Evolutionary conservation across 2,329 filamentous ascomycete genomes (phyloP), one percentile per base, ranked within the genome.

Genomic region (Trichoderma hamatum): DNA sequence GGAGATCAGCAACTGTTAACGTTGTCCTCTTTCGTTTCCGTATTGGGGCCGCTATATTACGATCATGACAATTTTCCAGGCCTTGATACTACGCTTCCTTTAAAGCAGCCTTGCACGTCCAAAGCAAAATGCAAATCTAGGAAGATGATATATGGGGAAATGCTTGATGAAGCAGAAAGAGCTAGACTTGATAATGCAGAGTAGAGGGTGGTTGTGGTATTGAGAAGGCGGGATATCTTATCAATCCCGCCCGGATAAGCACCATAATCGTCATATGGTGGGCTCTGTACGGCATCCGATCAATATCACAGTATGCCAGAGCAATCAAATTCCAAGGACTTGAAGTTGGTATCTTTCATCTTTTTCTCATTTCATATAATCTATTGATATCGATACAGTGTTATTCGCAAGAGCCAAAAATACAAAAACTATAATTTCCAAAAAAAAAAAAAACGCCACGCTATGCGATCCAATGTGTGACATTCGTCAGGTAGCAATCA

Each of bases 371-470:
- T 43, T n/a, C 7, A 43, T n/a, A 19, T 43, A n/a, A 19, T 67
- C 56, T 61, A 61, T 24, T 61, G 16, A 39, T 60, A 26, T 21
- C 30, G 32, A 59, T 34, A 51, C 14, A n/a, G 16, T 34, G 59
- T 13, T 51, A 36, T 28, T 46, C 43, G n/a, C 43, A 14, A 28
- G 11, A 39, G 21, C 30, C 21, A 54, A 21, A 52, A 63, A 63
- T 36, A 30, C 46, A 36, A 32, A 52, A 26, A 52, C 51, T 26
- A 30, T 21, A 52, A 16, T n/a, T 36, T 52, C 46, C 46, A 30
- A 19, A 30, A 19, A n/a, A 63, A 30, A 19, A 30, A 19, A n/a
- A 63, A 69, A 69, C 68, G 68, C 68, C 68, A 30, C 55, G 54
- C 61, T 69, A 67, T 69, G 62, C 54, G 36, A 43, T 49, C 39